Evolutionary conservation across 2,329 filamentous ascomycete species (phyloP).

Genomic region (Aureobasidium mangrovei): DNA sequence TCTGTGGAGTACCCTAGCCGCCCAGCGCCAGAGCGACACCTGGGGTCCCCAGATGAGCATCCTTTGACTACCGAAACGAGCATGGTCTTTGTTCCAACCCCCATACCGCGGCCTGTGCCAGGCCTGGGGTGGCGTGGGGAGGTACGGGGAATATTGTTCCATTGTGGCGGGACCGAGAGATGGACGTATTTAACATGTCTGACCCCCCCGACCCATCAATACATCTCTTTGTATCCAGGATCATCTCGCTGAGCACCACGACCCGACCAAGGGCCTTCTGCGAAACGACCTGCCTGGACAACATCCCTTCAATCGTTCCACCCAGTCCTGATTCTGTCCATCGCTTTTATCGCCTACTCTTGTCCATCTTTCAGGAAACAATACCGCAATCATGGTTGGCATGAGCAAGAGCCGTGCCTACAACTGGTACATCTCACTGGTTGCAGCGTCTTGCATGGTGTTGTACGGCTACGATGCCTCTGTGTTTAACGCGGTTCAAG

Average conservation of each 20-base stretch:
- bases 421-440: slow-evolving; percentile 56
- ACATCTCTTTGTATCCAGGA: background rate
- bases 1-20: too few relatives aligned
- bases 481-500: slow-evolving; percentile 64
- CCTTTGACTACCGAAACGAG: background rate
- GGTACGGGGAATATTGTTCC: slow-evolving; percentile 11
- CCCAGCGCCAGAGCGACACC: background rate
- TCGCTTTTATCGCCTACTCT: background rate
- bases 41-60: slow-evolving; percentile 5
- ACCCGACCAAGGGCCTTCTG: background rate
- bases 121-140: slow-evolving; percentile 5
- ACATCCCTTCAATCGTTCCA: background rate
- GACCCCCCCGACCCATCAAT: background rate
- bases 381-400: background rate
- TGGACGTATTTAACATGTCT: background rate
- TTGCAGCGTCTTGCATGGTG: slow-evolving; percentile 66
- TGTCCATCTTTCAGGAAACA: background rate
- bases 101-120: background rate
- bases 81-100: background rate
- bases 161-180: background rate
- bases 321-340: too few relatives aligned
- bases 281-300: background rate
- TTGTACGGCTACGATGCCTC: slow-evolving; percentile 68
- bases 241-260: background rate
- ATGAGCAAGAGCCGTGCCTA: slow-evolving; percentile 33